Percentiles rank a stretch among this genome's conserved stretches.
Evolutionary conservation across 202 grass and related monocot genomes (phyloP).

Genomic region (Elaeis oleifera): DNA sequence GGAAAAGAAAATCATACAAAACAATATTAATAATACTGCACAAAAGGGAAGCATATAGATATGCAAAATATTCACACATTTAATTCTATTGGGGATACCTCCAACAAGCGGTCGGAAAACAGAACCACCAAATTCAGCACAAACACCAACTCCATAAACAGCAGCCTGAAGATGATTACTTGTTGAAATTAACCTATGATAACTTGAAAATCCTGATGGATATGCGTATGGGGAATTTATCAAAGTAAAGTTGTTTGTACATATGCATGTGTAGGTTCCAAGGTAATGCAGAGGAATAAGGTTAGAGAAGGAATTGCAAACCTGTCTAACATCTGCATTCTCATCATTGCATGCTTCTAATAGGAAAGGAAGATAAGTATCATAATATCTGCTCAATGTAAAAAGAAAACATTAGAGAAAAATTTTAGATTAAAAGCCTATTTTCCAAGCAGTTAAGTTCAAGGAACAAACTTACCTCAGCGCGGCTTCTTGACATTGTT

Average conservation of each 20-base stretch:
- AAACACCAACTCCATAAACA: slow-evolving; percentile 84
- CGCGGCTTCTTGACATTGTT: slow-evolving; percentile 56
- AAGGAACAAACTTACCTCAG: slow-evolving; percentile 42
- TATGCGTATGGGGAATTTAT: too few relatives aligned
- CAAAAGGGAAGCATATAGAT: not conserved
- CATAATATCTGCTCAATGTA: slow-evolving; percentile 65
- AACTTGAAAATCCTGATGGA: not conserved
- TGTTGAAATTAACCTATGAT: slow-evolving; percentile 2
- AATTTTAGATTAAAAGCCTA: slow-evolving; percentile 12
- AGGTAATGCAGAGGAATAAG: too few relatives aligned
- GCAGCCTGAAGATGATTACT: slow-evolving; percentile 45
- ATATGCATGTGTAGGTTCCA: too few relatives aligned
- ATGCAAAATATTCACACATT: not conserved
- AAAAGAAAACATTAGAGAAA: slow-evolving; percentile 25
- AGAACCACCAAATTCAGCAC: slow-evolving; percentile 75
- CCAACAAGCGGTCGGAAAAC: slow-evolving; percentile 54
- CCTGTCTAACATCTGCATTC: slow-evolving; percentile 75
- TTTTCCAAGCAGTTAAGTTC: not conserved
- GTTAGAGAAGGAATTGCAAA: slow-evolving; percentile 17
- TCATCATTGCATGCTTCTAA: slow-evolving; percentile 73
- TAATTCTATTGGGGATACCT: slow-evolving; percentile 30
- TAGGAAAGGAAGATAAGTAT: slow-evolving; percentile 67
- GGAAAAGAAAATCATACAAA: not conserved
- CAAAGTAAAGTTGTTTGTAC: too few relatives aligned
- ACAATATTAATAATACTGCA: not conserved